These are phyloP conservation scores for Prunus armeniaca DNA, from an alignment of 306 rosid species.

Conservation along the genomic window DNA sequence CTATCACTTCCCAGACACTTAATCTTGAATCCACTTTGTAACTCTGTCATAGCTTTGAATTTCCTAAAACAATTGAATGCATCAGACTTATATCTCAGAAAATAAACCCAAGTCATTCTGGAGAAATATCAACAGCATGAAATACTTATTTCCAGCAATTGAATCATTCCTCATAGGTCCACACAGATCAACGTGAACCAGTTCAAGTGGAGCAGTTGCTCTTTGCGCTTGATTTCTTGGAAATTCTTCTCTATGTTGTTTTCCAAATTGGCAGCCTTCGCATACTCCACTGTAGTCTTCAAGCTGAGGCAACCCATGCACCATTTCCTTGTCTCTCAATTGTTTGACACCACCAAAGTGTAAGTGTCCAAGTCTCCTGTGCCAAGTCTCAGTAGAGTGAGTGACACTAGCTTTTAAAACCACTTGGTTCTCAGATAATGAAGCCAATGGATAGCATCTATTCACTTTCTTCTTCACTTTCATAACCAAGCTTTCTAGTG, in stretches of 20 bases:
- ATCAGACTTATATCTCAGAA: too few species aligned
- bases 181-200: background rate
- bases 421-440: background rate
- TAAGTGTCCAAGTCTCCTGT: background rate
- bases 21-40: background rate
- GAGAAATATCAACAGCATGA: too few species aligned
- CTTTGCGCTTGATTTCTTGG: background rate
- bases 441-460: background rate
- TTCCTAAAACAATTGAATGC: too few species aligned
- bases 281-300: background rate
- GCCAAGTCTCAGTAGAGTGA: background rate
- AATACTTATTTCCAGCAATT: too few species aligned
- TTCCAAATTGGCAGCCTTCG: conserved; percentile 1
- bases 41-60: too few species aligned
- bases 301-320: background rate
- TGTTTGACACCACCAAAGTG: background rate
- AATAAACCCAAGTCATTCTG: too few species aligned
- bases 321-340: background rate
- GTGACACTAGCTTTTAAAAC: background rate
- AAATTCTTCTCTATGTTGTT: background rate
- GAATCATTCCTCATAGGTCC: too few species aligned
- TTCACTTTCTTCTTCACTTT: background rate
- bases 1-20: background rate
- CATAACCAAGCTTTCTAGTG: too few species aligned
- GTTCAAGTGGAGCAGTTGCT: background rate